Base-by-base conservation (phyloP, 768 basidiomycete genomes). In the Phylloporus scabripes region DNA sequence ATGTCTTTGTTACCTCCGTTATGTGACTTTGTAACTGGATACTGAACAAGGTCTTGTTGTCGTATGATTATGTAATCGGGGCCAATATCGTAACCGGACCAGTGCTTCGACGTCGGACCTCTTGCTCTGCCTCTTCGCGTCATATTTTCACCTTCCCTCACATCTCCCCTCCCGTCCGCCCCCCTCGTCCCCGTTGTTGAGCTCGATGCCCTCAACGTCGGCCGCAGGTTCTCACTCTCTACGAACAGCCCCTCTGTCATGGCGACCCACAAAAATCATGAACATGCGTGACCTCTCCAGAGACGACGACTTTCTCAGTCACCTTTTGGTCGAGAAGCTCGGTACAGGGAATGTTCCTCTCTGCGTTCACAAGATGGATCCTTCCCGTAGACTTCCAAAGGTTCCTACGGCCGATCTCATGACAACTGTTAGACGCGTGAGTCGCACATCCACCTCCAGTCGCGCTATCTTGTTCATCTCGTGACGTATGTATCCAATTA, bases 251-350 rank as follows among this genome's bases (percentile, higher is more conserved):
- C 48, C 61, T 50, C 60, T 83, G 49, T 59, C 70, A 70, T 91
- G 88, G 88, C 81, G 85, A 37, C 83, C 83, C 17, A 91, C 87
- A 42, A 90, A 87, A 75, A 83, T 87, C 59, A 92, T 92, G 88
- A 87, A 88, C 72, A 85, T 88, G 77, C 79, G 80, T 69, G 90
- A 92, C 79, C 79, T 92, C 53, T 87, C 89, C 61, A 83, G 81
- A 68, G 90, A 92, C 71, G 90, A 92, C 67, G 90, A 92, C 70
- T 92, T 91, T 66, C 82, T 92, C 65, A 87, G 85, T 61, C 87
- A 92, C 71, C 77, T 92, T 33, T 81, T 92, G 49, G 87, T 92
- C 53, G 89, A 92, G 72, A 91, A 91, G 59, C 80, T 92, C 29
- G 89, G 90, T 38, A 88, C 88, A 3, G 85, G 85, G 28, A 69